Evolutionary conservation across 106 monocot genomes (phyloP).

Genomic region (Acorus gramineus): DNA sequence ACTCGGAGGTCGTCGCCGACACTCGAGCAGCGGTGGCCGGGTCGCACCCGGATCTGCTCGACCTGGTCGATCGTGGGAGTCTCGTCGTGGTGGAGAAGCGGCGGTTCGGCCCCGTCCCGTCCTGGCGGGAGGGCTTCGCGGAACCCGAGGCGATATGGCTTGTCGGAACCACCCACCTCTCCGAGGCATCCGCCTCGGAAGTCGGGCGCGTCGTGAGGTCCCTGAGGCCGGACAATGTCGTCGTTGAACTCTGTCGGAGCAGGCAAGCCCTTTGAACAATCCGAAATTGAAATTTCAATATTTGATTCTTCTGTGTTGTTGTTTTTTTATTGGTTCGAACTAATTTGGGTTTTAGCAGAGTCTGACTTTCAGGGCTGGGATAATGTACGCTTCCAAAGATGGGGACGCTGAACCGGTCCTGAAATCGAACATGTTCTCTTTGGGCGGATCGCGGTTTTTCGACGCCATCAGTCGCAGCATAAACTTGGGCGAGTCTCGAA

Average conservation of each 20-base stretch:
- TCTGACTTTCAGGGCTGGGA: conserved; percentile 78
- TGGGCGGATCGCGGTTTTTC: conserved; percentile 62
- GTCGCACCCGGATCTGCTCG: conserved; percentile 48
- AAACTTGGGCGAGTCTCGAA: conserved; percentile 46
- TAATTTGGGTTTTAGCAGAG: conserved; percentile 60
- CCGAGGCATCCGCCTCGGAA: conserved; percentile 44
- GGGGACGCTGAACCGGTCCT: conserved; percentile 28
- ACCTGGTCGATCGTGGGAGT: conserved; percentile 51
- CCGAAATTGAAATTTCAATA: background rate
- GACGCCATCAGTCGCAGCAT: conserved; percentile 73
- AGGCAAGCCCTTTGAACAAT: conserved; percentile 41
- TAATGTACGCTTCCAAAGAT: conserved; percentile 66
- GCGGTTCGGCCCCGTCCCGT: conserved; percentile 72
- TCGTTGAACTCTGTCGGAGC: conserved; percentile 93
- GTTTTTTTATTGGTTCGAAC: background rate
- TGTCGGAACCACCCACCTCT: conserved; percentile 72
- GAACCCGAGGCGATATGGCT: conserved; percentile 86
- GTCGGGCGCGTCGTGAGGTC: conserved; percentile 62
- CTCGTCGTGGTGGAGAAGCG: conserved; percentile 50
- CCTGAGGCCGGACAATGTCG: conserved; percentile 69
- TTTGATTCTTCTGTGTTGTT: too few species aligned
- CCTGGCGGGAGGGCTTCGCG: conserved; percentile 69
- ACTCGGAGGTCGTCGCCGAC: conserved; percentile 32
- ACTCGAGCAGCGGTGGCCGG: conserved; percentile 32
- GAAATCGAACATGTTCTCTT: conserved; percentile 80